Conservation (phyloP, 1,284 basidiomycete species). For the Mycena sp. region DNA sequence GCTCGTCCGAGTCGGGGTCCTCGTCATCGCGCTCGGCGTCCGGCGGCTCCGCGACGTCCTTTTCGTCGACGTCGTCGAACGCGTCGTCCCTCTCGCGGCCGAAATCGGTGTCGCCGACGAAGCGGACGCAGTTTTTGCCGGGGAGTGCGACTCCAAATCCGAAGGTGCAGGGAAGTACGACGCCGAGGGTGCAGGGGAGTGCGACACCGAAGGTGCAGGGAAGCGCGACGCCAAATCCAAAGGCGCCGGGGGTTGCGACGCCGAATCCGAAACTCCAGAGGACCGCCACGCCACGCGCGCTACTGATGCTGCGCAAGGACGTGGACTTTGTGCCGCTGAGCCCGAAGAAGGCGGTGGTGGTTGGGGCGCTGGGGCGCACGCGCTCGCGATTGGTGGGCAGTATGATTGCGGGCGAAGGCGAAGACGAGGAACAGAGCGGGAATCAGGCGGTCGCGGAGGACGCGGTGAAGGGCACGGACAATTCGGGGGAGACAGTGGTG, state of each 20-base stretch:
- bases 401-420: slow-evolving; percentile 49
- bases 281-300: slow-evolving; percentile 55
- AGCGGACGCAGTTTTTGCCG: slow-evolving; percentile 33
- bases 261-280: slow-evolving; percentile 7
- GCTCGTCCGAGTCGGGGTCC: too few species aligned
- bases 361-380: slow-evolving; percentile 7
- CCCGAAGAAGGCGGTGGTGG: slow-evolving; percentile 59
- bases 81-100: slow-evolving; percentile 46
- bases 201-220: too few species aligned
- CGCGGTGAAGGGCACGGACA: too few species aligned
- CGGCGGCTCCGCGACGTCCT: slow-evolving; percentile 50
- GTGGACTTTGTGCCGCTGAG: slow-evolving; percentile 75
- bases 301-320: slow-evolving; percentile 73
- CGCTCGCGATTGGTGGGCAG: slow-evolving; percentile 53
- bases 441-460: slow-evolving; percentile 22
- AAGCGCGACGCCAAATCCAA: too few species aligned
- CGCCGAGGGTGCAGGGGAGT: neutral
- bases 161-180: too few species aligned
- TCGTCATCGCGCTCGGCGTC: slow-evolving; percentile 46
- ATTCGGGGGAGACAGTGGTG: neutral
- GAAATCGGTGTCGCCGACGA: slow-evolving; percentile 43
- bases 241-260: slow-evolving; percentile 27
- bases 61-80: slow-evolving; percentile 54
- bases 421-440: slow-evolving; percentile 19
- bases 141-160: too few species aligned